phyloP scores from a whole-genome alignment of 2,329 filamentous ascomycete genomes.

The Coniochaeta pulveracea region DNA sequence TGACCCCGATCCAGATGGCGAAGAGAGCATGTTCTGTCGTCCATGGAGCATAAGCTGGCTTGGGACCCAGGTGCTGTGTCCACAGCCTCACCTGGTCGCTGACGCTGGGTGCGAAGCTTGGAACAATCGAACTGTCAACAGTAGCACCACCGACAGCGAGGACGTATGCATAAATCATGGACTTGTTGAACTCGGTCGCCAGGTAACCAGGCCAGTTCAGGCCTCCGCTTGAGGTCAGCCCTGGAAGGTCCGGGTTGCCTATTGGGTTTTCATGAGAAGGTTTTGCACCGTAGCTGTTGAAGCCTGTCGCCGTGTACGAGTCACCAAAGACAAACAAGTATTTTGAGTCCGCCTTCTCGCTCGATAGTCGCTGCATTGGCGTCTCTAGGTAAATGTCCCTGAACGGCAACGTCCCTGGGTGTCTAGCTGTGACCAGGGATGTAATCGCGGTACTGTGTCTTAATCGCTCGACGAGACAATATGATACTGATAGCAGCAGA shows the following conservation, averaged over 20 bases:
- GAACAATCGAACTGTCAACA: slow-evolving; percentile 29
- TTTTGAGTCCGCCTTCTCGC: no score
- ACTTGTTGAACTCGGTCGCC: slow-evolving; percentile 22
- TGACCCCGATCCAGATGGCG: slow-evolving; percentile 7
- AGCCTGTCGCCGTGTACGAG: slow-evolving; percentile 43
- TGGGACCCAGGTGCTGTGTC: neutral
- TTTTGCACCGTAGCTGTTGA: slow-evolving; percentile 30
- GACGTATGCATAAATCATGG: slow-evolving; percentile 27
- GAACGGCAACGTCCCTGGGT: no score
- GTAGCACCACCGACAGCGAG: slow-evolving; percentile 30
- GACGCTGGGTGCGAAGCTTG: slow-evolving; percentile 5
- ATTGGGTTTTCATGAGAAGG: slow-evolving; percentile 37
- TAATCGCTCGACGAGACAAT: no score
- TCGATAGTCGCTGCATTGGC: no score
- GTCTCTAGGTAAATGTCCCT: no score
- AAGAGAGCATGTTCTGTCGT: slow-evolving; percentile 5
- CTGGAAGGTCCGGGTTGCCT: slow-evolving; percentile 38
- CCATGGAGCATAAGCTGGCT: slow-evolving; percentile 7
- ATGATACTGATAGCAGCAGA: no score
- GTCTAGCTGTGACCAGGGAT: no score
- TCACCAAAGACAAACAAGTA: no score
- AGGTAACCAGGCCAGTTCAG: slow-evolving; percentile 28
- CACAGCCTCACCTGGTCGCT: slow-evolving; percentile 7
- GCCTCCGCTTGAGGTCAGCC: slow-evolving; percentile 23
- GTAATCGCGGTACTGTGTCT: no score